Conservation (phyloP, 305 asterid genomes). For the Fraxinus platypoda region DNA sequence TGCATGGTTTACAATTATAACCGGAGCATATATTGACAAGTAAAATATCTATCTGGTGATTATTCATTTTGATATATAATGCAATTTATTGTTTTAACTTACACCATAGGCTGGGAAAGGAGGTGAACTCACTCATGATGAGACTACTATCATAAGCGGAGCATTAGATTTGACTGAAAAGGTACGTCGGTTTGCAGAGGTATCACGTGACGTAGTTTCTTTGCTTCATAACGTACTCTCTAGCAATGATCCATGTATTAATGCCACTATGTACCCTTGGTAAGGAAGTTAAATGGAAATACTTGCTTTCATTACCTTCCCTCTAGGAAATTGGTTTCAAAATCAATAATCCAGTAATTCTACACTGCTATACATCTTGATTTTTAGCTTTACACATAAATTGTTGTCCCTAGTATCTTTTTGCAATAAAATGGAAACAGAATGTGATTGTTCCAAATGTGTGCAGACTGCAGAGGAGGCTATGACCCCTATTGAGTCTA, state of each 20-base stretch:
- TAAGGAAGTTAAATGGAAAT: not conserved
- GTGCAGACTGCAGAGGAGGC: slow-evolving; percentile 93
- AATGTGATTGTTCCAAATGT: slow-evolving; percentile 20
- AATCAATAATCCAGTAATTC: not conserved
- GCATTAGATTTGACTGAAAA: slow-evolving; percentile 96
- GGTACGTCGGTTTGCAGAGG: slow-evolving; percentile 41
- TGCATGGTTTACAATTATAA: not conserved
- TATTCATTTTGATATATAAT: not conserved
- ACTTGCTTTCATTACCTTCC: not conserved
- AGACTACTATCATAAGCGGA: slow-evolving; percentile 90
- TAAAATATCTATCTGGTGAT: not conserved
- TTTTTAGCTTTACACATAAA: not conserved
- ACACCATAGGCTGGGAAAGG: slow-evolving; percentile 84
- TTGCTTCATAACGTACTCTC: not conserved
- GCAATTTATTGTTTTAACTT: slow-evolving; percentile 16
- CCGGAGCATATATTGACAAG: not conserved
- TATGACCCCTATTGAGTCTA: slow-evolving; percentile 95
- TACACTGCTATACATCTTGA: not conserved
- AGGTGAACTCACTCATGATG: slow-evolving; percentile 92
- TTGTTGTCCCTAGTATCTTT: not conserved
- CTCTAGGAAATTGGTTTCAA: not conserved
- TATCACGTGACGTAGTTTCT: not conserved
- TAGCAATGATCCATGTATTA: not conserved
- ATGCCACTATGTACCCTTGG: not conserved
- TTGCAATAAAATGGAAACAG: not conserved